Base-by-base conservation (phyloP, 2,329 filamentous ascomycete species). In the Trichoderma endophyticum region DNA sequence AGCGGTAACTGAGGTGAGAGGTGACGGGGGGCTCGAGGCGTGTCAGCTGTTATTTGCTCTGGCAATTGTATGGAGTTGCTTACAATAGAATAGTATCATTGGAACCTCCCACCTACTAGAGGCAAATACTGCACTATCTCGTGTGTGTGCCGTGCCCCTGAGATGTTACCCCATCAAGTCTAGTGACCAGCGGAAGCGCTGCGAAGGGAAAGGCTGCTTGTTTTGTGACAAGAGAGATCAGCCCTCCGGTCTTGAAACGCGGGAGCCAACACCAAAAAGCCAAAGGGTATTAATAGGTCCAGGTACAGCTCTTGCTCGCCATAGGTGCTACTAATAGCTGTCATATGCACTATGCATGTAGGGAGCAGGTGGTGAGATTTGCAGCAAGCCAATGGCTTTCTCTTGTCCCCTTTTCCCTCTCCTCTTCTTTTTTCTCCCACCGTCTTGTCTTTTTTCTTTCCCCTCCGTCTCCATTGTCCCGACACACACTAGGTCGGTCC, bases 151-250 rank as follows among this genome's bases (percentile, higher is more conserved):
- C 43, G 26, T 71, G 26, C 61, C 66, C 66, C 66, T 70, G 66
- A 70, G 66, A 70, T 62, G 66, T 64, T 71, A 51, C 69, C 61
- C 51, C 51, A 54, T 71, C 61, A 57, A 64, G 60, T 59, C 69
- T 71, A 71, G 69, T 21, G 36, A 51, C 28, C 21, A 34, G 66
- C 66, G 57, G 66, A 60, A 69, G 66, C 66, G 56, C 66, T 69
- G 36, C 36, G 39, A 51, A 51, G 32, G 39, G 36, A 61, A 69
- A 69, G 59, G 54, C 51, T 60, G 54, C 51, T 59, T 28, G 30
- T 26, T 18, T 28, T 56, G 64, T 26, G 48, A 57, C 30, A 32
- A 7, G 15, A 21, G 51, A 39, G 30, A 36, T 39, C 48, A 36
- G 48, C 28, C 51, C 48, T 57, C 36, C 62, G 30, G n/a, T 64